Conservation (phyloP, 441 rosid genomes). For the Gossypium davidsonii region DNA sequence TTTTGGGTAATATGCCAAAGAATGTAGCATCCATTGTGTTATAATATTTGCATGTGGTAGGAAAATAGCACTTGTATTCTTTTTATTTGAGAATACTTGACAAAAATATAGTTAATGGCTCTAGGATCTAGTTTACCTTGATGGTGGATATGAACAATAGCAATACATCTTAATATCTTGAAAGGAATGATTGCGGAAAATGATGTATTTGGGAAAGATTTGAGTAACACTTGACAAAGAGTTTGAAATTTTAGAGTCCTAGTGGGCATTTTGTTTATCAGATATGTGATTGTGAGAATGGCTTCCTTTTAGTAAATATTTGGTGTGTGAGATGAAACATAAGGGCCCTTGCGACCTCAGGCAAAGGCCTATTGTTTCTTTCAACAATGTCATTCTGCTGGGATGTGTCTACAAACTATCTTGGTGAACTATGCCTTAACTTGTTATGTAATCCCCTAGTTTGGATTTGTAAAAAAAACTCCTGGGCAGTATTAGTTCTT, state of each 20-base stretch:
- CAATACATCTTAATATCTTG: background rate
- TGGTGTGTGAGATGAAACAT: background rate
- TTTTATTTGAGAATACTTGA: background rate
- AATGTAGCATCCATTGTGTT: background rate
- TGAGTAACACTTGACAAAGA: background rate
- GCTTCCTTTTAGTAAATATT: background rate
- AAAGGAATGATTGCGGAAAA: background rate
- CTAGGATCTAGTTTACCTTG: background rate
- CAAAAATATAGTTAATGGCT: background rate
- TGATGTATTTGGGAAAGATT: background rate
- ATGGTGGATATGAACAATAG: background rate
- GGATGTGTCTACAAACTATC: background rate
- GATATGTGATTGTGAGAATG: background rate
- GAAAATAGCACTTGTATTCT: background rate
- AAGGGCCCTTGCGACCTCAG: background rate
- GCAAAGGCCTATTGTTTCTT: background rate
- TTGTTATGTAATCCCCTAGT: background rate
- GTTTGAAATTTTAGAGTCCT: background rate
- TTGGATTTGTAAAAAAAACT: too few relatives aligned
- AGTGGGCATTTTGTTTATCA: background rate
- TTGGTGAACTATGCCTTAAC: background rate
- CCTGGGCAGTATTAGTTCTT: too few relatives aligned
- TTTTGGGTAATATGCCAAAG: background rate
- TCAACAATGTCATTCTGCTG: background rate
- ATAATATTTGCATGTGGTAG: background rate